Conservation (phyloP, 768 basidiomycete species). For the Piloderma croceum region DNA sequence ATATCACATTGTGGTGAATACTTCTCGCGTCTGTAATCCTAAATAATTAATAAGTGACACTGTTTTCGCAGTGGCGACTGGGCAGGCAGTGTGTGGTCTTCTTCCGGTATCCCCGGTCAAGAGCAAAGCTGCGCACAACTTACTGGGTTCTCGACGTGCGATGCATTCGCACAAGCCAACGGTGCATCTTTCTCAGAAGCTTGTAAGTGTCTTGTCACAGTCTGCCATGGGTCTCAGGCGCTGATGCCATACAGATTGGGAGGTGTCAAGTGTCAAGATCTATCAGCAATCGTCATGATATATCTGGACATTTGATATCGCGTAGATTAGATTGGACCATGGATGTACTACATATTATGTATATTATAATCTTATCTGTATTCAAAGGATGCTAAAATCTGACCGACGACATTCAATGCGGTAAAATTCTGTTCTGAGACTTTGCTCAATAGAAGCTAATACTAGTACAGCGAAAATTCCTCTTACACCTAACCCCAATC, state of each 20-base stretch:
- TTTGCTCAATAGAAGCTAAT: too few relatives aligned
- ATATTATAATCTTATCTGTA: too few relatives aligned
- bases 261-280: slow-evolving; percentile 68
- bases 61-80: slow-evolving; percentile 68
- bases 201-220: slow-evolving; percentile 48
- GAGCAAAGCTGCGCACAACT: slow-evolving; percentile 76
- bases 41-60: background rate
- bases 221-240: slow-evolving; percentile 4
- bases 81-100: slow-evolving; percentile 77
- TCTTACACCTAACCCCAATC: too few relatives aligned
- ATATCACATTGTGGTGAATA: slow-evolving; percentile 76
- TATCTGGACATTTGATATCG: too few relatives aligned
- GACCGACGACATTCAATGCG: too few relatives aligned
- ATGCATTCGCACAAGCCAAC: slow-evolving; percentile 66
- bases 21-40: slow-evolving; percentile 13
- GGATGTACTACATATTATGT: too few relatives aligned
- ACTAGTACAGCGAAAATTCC: too few relatives aligned
- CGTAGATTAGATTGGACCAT: too few relatives aligned
- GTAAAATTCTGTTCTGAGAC: too few relatives aligned
- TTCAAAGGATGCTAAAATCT: too few relatives aligned
- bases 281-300: too few relatives aligned
- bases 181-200: slow-evolving; percentile 71
- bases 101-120: slow-evolving; percentile 75
- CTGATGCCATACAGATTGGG: slow-evolving; percentile 57
- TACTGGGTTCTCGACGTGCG: slow-evolving; percentile 80